Evolutionary conservation across 352 stramenopile species (phyloP).

Genomic region (Phytophthora syringae): DNA sequence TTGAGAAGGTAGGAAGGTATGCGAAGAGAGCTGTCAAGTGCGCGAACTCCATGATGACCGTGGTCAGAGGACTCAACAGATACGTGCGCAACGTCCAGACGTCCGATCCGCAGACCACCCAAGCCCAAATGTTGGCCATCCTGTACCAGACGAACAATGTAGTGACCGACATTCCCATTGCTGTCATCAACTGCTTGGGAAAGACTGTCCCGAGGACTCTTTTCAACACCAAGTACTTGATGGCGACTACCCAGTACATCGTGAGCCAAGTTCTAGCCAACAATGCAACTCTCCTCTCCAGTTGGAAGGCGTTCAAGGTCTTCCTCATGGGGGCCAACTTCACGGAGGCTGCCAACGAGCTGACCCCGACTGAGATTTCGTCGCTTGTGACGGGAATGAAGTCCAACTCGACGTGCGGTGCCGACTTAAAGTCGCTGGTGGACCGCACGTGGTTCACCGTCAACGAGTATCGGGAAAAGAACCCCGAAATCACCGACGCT

Average conservation of each 20-base stretch:
- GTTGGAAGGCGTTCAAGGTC: slow-evolving; percentile 15
- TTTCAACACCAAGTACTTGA: slow-evolving; percentile 3
- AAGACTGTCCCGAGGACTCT: slow-evolving; percentile 17
- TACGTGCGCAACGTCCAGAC: slow-evolving; percentile 27
- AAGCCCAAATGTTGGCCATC: slow-evolving; percentile 9
- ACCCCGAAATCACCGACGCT: slow-evolving; percentile 33
- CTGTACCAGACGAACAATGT: slow-evolving; percentile 21
- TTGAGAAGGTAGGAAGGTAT: slow-evolving; percentile 19
- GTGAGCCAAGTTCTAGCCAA: slow-evolving; percentile 13
- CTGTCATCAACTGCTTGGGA: slow-evolving; percentile 17
- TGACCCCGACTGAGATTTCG: slow-evolving; percentile 18
- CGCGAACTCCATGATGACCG: slow-evolving; percentile 13
- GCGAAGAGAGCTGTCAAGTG: slow-evolving; percentile 14
- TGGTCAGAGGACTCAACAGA: slow-evolving; percentile 12
- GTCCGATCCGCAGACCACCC: slow-evolving; percentile 10
- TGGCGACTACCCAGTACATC: slow-evolving; percentile 22
- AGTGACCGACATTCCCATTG: slow-evolving; percentile 18
- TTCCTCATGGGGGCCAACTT: slow-evolving; percentile 27
- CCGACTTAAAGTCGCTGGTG: slow-evolving; percentile 41
- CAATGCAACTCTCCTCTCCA: slow-evolving; percentile 17
- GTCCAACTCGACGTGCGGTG: slow-evolving; percentile 40
- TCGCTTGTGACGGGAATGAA: slow-evolving; percentile 39
- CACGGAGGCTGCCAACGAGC: slow-evolving; percentile 16
- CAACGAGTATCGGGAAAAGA: slow-evolving; percentile 37
- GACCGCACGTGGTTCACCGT: slow-evolving; percentile 45